These are phyloP conservation scores for Beauveria rudraprayagi DNA, from an alignment of 2,329 filamentous ascomycete species.

Conservation along the genomic window DNA sequence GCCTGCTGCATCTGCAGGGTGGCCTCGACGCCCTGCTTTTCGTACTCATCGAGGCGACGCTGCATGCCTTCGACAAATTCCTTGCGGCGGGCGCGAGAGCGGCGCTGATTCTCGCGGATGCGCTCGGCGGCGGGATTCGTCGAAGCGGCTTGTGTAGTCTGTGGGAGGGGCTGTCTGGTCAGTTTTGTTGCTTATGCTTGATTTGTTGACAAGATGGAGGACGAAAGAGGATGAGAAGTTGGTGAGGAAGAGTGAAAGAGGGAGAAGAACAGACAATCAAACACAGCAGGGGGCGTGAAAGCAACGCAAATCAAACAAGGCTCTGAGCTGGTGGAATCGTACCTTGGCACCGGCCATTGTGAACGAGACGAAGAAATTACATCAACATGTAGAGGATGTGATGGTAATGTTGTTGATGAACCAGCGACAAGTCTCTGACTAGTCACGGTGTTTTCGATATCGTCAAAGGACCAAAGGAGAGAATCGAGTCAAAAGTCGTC, in stretches of 20 bases:
- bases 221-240: too few species aligned
- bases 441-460: neutral
- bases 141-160: constrained; percentile 10
- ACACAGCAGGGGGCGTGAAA: neutral
- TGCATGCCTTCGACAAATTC: constrained; percentile 43
- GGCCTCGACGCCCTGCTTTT: constrained; percentile 39
- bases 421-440: neutral
- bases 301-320: neutral
- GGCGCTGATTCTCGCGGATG: constrained; percentile 46
- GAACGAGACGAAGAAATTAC: constrained; percentile 2
- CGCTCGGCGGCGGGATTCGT: constrained; percentile 22
- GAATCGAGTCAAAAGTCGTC: neutral
- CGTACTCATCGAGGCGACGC: constrained; percentile 36
- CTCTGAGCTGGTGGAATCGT: neutral
- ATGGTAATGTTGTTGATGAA: neutral
- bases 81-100: constrained; percentile 41
- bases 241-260: too few species aligned
- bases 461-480: neutral
- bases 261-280: neutral
- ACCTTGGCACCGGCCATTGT: constrained; percentile 11
- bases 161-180: neutral
- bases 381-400: neutral
- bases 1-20: constrained; percentile 46
- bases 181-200: neutral
- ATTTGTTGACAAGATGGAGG: neutral